Evolutionary conservation across 352 stramenopile species (phyloP), one percentile per base, ranked within the genome.

Genomic region (Globisporangium echinulatum): DNA sequence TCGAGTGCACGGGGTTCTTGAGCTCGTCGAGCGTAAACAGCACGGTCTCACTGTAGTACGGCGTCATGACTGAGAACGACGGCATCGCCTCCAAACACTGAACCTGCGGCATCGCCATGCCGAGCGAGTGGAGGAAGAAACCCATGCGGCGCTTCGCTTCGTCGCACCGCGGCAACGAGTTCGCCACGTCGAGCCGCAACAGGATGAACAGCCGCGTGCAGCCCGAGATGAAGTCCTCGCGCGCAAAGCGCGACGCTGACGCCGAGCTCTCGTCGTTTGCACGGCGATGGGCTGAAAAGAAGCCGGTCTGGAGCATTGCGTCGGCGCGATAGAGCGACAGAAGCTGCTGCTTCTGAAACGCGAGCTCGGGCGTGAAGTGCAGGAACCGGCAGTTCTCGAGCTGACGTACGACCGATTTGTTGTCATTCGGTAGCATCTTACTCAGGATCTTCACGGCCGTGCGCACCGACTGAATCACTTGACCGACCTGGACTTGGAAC

Each of bases 31-130:
- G 57, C 37, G 82, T 92, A 49, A 92, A 96, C 33, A 96, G 56
- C 13, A 96, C 86, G 1, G 85, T 91, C 58, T 96, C 86, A 15
- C 75, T 90, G 66, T 96, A 96, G 62, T 94, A 96, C 37, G 86
- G 86, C 10, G 86, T 96, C 71, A 96, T 88, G 4, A 96, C 86
- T 0, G 82, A 94, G 59, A 96, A 96, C 5, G 86, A 96, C 8
- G 82, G 84, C 83, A 94, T 93, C 0, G 83, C 79, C 57, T 92
- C 78, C 46, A 96, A 70, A 5, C 82, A 87, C 40, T 64, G 58
- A 1, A 96, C 77, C 43, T 76, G 69, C 3, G 86, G 84, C 72
- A 96, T 96, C 6, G 90, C 71, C 86, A 96, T 96, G 9, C 68
- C 64, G 25, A 96, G 61, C 33, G 86, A 92, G 58, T 96, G 82